These are phyloP conservation scores for Trichoderma cornu-damae DNA, from an alignment of 2,329 filamentous ascomycete genomes.

Conservation along the genomic window DNA sequence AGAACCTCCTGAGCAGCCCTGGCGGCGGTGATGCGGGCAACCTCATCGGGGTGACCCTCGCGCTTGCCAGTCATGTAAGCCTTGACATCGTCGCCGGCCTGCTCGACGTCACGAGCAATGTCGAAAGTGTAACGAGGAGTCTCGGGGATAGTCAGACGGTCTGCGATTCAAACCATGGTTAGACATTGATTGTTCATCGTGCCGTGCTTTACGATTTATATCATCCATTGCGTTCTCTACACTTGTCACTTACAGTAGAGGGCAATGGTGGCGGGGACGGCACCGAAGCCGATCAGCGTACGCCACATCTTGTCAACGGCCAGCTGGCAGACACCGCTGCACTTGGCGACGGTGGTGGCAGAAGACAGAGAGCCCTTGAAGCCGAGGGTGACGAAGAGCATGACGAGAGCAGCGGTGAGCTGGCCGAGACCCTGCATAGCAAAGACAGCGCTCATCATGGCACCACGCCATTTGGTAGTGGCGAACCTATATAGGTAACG, in stretches of 20 bases:
- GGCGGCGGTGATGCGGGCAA: conserved; percentile 56
- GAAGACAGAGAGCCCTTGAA: conserved; percentile 60
- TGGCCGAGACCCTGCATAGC: conserved; percentile 85
- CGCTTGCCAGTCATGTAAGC: conserved; percentile 65
- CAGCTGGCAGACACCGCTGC: conserved; percentile 39
- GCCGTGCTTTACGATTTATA: not conserved
- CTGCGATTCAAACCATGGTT: conserved; percentile 21
- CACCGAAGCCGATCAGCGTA: conserved; percentile 73
- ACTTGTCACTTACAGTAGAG: conserved; percentile 56
- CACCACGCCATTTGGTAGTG: conserved; percentile 77
- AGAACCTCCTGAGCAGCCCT: conserved; percentile 50
- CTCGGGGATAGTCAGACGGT: conserved; percentile 76
- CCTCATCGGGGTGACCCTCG: conserved; percentile 61
- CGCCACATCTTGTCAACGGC: conserved; percentile 84
- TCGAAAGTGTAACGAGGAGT: conserved; percentile 87
- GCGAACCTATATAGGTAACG: conserved; percentile 48
- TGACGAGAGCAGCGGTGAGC: conserved; percentile 67
- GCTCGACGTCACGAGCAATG: conserved; percentile 66
- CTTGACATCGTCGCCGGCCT: conserved; percentile 66
- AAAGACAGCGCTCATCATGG: conserved; percentile 83
- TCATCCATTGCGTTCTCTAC: not conserved
- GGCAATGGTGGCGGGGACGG: conserved; percentile 72
- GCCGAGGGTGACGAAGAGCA: conserved; percentile 66
- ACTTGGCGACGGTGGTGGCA: conserved; percentile 49
- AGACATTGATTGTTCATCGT: no score